A percentile compares a stretch with the other conserved stretches of the same genome.
Evolutionary conservation across 176 grass and related monocot species (phyloP).

Genomic region (Triticum urartu): DNA sequence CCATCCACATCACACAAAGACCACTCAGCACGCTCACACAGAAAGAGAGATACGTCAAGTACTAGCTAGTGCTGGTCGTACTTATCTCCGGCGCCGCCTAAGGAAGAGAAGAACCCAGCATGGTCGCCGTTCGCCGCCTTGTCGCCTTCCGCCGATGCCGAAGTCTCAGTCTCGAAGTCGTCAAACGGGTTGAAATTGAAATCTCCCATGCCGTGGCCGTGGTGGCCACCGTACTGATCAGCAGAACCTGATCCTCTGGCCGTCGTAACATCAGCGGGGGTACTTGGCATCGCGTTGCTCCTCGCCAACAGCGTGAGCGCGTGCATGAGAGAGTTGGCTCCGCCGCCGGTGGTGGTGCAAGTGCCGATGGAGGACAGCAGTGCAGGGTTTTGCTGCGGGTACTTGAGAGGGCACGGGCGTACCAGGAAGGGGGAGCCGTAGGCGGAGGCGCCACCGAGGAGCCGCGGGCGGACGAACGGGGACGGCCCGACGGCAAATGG

Average conservation of each 20-base stretch:
- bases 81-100: constrained; percentile 38
- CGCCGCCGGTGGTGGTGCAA: constrained; percentile 13
- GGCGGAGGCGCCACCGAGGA: constrained; percentile 25
- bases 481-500: constrained; percentile 52
- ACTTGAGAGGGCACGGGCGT: constrained; percentile 44
- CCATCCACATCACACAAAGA: background rate
- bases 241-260: constrained; percentile 8
- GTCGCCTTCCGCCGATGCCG: constrained; percentile 13
- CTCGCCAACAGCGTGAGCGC: constrained; percentile 51
- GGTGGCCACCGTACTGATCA: constrained; percentile 12
- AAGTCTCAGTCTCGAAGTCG: constrained; percentile 23
- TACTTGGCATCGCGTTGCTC: constrained; percentile 30
- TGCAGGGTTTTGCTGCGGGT: constrained; percentile 17
- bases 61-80: constrained; percentile 40
- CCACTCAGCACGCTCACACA: constrained; percentile 1
- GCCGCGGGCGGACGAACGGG: constrained; percentile 46
- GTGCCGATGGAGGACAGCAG: constrained; percentile 20
- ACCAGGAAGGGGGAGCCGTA: constrained; percentile 35
- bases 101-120: constrained; percentile 47
- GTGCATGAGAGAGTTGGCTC: constrained; percentile 34
- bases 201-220: constrained; percentile 30
- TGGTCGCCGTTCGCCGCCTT: constrained; percentile 20
- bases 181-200: constrained; percentile 69
- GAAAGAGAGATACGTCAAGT: background rate
- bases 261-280: background rate